Evolutionary conservation across 2,329 filamentous ascomycete species (phyloP).

Genomic region (Graphilbum sp.): DNA sequence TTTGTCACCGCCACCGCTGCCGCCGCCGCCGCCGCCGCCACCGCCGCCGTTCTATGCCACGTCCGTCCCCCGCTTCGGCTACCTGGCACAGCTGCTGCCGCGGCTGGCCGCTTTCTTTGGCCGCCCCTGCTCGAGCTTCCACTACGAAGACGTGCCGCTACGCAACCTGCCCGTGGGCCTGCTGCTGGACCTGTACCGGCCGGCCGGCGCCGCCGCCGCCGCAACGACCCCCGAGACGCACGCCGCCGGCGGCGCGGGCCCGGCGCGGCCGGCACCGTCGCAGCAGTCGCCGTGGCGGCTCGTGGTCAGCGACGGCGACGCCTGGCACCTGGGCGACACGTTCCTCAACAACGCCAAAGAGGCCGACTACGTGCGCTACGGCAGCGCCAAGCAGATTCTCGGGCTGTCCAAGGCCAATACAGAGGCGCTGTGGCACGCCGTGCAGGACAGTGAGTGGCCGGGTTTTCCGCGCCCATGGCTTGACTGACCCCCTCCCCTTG

Average conservation of each 20-base stretch:
- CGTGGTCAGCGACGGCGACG: conserved; percentile 34
- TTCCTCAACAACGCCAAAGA: conserved; percentile 51
- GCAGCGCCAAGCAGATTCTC: conserved; percentile 83
- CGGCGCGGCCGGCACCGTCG: too few relatives aligned
- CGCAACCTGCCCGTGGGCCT: conserved; percentile 36
- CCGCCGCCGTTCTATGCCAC: conserved; percentile 24
- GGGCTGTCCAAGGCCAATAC: conserved; percentile 72
- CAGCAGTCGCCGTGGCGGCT: conserved; percentile 35
- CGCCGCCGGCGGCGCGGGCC: too few relatives aligned
- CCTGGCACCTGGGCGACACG: conserved; percentile 45
- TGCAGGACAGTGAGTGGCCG: conserved; percentile 45
- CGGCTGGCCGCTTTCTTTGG: conserved; percentile 38
- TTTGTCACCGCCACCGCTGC: conserved; percentile 18
- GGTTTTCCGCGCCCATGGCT: neutral
- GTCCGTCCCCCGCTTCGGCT: conserved; percentile 40
- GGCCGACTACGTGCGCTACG: conserved; percentile 77
- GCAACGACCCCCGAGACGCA: neutral
- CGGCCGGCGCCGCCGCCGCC: conserved; percentile 9
- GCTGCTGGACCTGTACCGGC: conserved; percentile 40
- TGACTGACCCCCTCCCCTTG: neutral
- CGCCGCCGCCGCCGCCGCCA: neutral
- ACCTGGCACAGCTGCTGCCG: conserved; percentile 39
- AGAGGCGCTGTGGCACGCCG: conserved; percentile 64
- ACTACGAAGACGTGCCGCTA: conserved; percentile 36
- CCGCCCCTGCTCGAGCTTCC: conserved; percentile 38